A percentile compares a stretch with the other conserved stretches of the same genome.
Evolutionary conservation across 140 eudicot species (phyloP).

Genomic region (Senecio squalidus): DNA sequence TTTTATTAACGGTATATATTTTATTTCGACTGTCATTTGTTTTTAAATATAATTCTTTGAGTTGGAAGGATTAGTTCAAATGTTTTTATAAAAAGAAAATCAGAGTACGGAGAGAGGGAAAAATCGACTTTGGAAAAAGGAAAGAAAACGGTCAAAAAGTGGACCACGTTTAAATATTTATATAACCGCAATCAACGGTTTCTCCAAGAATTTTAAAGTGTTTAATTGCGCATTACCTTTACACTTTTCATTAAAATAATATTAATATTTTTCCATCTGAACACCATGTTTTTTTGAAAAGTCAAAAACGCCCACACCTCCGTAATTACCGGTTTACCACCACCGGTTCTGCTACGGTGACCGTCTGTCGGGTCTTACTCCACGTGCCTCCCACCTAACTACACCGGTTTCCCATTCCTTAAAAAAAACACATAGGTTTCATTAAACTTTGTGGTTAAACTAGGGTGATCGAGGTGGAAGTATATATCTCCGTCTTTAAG

Average conservation of each 20-base stretch:
- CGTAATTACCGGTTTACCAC: constrained; percentile 30
- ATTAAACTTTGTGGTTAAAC: too few relatives aligned
- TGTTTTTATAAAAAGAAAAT: neutral
- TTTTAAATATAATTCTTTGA: too few relatives aligned
- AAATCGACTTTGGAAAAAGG: constrained; percentile 32
- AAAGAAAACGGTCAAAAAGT: constrained; percentile 31
- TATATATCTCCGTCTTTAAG: too few relatives aligned
- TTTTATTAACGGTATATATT: too few relatives aligned
- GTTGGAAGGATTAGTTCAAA: too few relatives aligned
- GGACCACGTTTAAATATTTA: constrained; percentile 22
- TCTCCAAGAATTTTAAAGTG: constrained; percentile 10
- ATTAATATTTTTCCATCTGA: constrained; percentile 17
- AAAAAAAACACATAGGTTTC: too few relatives aligned
- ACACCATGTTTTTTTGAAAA: constrained; percentile 17
- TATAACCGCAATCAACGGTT: constrained; percentile 37
- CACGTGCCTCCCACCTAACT: constrained; percentile 23
- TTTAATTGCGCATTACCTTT: constrained; percentile 24
- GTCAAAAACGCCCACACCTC: constrained; percentile 32
- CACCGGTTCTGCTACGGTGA: constrained; percentile 43
- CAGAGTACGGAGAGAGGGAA: constrained; percentile 28
- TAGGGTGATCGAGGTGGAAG: too few relatives aligned
- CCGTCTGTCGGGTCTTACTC: constrained; percentile 30
- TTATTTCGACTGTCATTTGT: too few relatives aligned
- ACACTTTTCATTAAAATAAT: constrained; percentile 18
- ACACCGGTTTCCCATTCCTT: neutral